Percentiles rank a stretch among this genome's conserved stretches.
These are phyloP conservation scores for Barnettozyma botsteinii DNA, from an alignment of 805 yeast genomes.

Conservation along the genomic window DNA sequence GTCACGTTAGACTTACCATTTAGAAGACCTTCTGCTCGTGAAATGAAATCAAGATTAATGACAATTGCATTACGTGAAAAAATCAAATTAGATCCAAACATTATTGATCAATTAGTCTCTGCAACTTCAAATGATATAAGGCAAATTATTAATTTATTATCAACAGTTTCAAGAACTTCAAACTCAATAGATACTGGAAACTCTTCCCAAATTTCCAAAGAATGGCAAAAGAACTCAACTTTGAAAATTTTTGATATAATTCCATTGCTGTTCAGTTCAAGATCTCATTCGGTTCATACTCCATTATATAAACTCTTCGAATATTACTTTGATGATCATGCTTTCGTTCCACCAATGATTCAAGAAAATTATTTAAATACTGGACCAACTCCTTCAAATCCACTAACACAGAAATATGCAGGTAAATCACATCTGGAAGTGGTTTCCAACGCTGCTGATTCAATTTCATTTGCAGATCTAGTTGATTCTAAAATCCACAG, in stretches of 20 bases:
- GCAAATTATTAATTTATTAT: conserved; percentile 84
- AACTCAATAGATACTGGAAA: conserved; percentile 57
- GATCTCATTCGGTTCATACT: conserved; percentile 47
- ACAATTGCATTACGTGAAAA: conserved; percentile 86
- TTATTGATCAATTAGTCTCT: conserved; percentile 77
- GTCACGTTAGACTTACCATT: conserved; percentile 76
- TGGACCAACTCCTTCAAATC: conserved; percentile 42
- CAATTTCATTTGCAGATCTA: conserved; percentile 78
- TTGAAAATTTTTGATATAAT: conserved; percentile 90
- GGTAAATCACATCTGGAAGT: conserved; percentile 45
- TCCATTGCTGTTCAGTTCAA: conserved; percentile 56
- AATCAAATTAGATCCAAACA: conserved; percentile 69
- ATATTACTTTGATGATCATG: conserved; percentile 89
- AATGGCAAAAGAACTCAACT: conserved; percentile 88
- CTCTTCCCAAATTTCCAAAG: conserved; percentile 51
- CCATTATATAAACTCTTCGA: conserved; percentile 78
- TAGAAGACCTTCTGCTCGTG: conserved; percentile 80
- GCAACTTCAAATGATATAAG: conserved; percentile 89
- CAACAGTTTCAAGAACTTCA: conserved; percentile 76
- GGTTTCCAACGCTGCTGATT: conserved; percentile 76
- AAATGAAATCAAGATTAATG: conserved; percentile 78
- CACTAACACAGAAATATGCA: conserved; percentile 16
- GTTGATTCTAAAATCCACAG: conserved; percentile 81
- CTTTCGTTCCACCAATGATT: conserved; percentile 90
- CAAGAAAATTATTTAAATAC: conserved; percentile 86